A percentile compares a stretch with the other conserved stretches of the same genome.
Evolutionary conservation across 495 filamentous ascomycete genomes (phyloP).

Genomic region (Cryomyces minteri): DNA sequence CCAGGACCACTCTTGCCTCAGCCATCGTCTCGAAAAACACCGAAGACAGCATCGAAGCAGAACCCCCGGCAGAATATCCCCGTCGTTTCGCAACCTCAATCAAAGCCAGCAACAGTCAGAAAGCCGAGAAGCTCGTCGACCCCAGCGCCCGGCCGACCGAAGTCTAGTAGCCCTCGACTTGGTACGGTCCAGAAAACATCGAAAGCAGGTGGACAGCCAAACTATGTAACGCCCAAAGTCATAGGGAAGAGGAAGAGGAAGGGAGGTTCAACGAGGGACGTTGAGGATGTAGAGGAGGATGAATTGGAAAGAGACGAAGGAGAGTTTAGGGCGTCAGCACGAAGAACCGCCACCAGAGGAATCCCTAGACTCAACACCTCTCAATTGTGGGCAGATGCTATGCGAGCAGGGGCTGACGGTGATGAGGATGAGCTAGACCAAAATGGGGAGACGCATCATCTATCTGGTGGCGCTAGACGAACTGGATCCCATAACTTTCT

Average conservation of each 20-base stretch:
- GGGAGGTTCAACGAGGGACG: background rate
- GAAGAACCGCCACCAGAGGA: background rate
- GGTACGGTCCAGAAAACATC: background rate
- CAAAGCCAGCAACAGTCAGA: too few species aligned
- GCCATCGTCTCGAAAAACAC: background rate
- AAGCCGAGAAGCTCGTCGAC: background rate
- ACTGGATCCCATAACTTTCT: too few species aligned
- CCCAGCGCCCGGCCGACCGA: background rate
- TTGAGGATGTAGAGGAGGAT: background rate
- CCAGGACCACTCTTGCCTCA: background rate
- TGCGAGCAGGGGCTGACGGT: background rate
- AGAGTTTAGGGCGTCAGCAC: background rate
- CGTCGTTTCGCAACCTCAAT: too few species aligned
- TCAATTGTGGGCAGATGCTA: background rate
- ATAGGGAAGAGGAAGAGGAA: slow-evolving; percentile 2
- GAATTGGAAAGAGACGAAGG: background rate
- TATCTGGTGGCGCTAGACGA: background rate
- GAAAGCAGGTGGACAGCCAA: background rate
- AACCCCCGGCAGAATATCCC: too few species aligned
- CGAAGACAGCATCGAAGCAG: background rate
- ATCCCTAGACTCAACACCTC: background rate
- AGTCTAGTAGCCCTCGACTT: background rate
- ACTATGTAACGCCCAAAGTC: background rate
- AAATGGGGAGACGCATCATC: background rate
- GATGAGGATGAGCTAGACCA: background rate